Evolutionary conservation across 306 rosid species (phyloP).

Genomic region (Morella rubra): DNA sequence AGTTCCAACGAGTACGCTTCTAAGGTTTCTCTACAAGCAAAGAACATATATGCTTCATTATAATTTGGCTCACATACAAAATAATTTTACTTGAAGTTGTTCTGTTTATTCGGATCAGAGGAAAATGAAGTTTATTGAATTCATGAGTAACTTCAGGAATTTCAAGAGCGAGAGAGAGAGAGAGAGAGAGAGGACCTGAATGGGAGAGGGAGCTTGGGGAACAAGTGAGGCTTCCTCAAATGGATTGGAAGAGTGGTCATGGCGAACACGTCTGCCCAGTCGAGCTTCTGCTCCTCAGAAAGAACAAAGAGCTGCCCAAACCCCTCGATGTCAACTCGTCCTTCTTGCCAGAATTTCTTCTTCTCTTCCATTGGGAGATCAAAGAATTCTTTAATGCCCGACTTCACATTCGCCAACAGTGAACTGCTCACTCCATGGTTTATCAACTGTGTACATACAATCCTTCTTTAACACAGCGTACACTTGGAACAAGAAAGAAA

Average conservation of each 20-base stretch:
- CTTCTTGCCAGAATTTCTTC: slow-evolving; percentile 15
- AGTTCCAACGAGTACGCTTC: slow-evolving; percentile 29
- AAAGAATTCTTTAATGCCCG: slow-evolving; percentile 25
- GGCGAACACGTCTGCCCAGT: neutral
- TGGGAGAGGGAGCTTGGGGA: slow-evolving; percentile 36
- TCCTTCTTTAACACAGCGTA: too few species aligned
- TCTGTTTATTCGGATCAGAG: too few species aligned
- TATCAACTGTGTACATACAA: neutral
- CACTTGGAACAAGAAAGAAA: too few species aligned
- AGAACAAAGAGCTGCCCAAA: slow-evolving; percentile 26
- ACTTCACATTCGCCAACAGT: slow-evolving; percentile 27
- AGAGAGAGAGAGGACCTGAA: slow-evolving; percentile 30
- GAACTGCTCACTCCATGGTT: slow-evolving; percentile 31
- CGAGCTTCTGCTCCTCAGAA: slow-evolving; percentile 4
- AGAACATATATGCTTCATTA: neutral
- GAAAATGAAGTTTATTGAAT: too few species aligned
- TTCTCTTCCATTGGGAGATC: slow-evolving; percentile 26
- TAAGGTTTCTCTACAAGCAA: slow-evolving; percentile 20
- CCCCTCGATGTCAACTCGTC: slow-evolving; percentile 23
- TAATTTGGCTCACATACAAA: too few species aligned
- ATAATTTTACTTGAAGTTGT: too few species aligned
- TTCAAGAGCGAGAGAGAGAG: too few species aligned
- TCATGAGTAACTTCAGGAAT: too few species aligned
- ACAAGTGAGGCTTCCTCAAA: slow-evolving; percentile 45
- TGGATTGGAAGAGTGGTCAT: slow-evolving; percentile 27